Base-by-base conservation (phyloP, 2,329 filamentous ascomycete species). In the Calonectria hongkongensis region DNA sequence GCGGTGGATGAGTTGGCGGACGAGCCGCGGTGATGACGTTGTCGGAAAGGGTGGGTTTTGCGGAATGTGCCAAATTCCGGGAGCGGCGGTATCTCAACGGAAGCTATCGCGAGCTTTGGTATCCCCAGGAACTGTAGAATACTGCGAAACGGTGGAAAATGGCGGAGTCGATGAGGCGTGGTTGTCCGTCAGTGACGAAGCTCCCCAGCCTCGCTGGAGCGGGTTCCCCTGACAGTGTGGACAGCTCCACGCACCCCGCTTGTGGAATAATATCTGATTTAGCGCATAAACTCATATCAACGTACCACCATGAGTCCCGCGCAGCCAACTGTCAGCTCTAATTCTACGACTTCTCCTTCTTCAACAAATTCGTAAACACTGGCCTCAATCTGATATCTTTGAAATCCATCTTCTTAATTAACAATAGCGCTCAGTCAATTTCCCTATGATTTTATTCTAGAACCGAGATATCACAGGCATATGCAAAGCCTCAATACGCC, bases 141-240 rank as follows among this genome's bases (percentile, higher is more conserved):
- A 48, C 63, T 30, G 69, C 18, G 60, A 48, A 66, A 73, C 36
- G 68, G 71, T 36, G 67, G 18, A 47, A 51, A 66, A 71, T 63
- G 65, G 27, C 36, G 62, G 21, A 15, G 60, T 63, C 33, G 58
- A 72, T 41, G 63, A 72, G 70, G 68, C 56, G 73, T 73, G 72
- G 39, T 43, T 65, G 70, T 58, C 67, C 71, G 74, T 62, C 71
- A 78, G 78, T 82, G 81, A 82, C 80, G 79, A 81, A 80, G 77
- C 76, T 78, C 74, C 74, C 76, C 76, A 80, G 79, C 79, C 79
- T 80, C 79, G 72, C 68, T 74, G 74, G 69, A 77, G 73, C 70
- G 67, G 73, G 71, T 74, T 79, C 77, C 79, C 79, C 79, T 79
- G 78, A 79, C 70, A 74, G 47, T 43, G 72, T 58, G 56, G 39